phyloP scores from a whole-genome alignment of 2,329 filamentous ascomycete genomes.

The Alternaria novae-zelandiae region DNA sequence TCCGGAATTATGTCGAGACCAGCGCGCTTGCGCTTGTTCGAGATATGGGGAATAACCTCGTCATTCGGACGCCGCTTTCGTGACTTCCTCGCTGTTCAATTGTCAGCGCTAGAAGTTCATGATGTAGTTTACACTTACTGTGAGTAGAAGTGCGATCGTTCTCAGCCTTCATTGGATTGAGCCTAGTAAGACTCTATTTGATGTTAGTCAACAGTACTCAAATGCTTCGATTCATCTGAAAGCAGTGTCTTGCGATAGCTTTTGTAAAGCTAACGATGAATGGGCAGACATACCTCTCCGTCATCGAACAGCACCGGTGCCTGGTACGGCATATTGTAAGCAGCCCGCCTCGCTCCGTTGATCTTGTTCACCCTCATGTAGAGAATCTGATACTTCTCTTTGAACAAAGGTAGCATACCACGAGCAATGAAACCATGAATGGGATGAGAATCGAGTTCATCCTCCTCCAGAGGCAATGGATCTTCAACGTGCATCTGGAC shows the following conservation, averaged over 20 bases:
- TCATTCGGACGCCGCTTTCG: constrained; percentile 18
- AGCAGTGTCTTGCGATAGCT: neutral
- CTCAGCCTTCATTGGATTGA: constrained; percentile 12
- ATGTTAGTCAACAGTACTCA: neutral
- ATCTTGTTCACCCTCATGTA: constrained; percentile 24
- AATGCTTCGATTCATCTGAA: neutral
- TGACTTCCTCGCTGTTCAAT: constrained; percentile 1
- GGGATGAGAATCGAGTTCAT: constrained; percentile 19
- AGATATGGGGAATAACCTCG: constrained; percentile 24
- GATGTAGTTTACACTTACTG: constrained; percentile 1
- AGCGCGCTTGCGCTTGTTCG: constrained; percentile 34
- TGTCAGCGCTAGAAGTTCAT: neutral
- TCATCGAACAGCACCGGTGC: constrained; percentile 16
- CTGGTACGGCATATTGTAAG: constrained; percentile 24
- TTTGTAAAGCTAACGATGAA: neutral
- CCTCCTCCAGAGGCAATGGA: constrained; percentile 22
- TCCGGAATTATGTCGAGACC: constrained; percentile 31
- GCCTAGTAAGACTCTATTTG: constrained; percentile 23
- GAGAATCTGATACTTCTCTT: constrained; percentile 34
- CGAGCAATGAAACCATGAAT: constrained; percentile 34
- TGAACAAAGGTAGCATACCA: constrained; percentile 31
- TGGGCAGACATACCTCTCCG: constrained; percentile 30
- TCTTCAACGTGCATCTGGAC: constrained; percentile 30
- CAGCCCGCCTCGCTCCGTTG: constrained; percentile 31
- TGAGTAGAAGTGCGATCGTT: neutral